These are phyloP conservation scores for Calonectria hawksworthii DNA, from an alignment of 2,329 filamentous ascomycete species.

Conservation along the genomic window DNA sequence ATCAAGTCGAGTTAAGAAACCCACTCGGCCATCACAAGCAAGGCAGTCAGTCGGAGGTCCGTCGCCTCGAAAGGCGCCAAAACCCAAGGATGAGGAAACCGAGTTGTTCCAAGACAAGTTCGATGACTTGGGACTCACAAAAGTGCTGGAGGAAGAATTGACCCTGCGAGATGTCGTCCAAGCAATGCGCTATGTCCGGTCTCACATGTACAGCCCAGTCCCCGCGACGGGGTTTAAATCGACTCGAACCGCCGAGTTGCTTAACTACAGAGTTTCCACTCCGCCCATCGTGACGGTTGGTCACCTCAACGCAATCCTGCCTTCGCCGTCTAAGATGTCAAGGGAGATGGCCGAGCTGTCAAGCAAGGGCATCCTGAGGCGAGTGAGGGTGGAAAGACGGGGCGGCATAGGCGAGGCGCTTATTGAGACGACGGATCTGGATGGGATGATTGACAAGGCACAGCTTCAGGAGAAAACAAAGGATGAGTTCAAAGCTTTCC, in stretches of 20 bases:
- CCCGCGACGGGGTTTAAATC: constrained; percentile 76
- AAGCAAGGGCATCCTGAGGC: constrained; percentile 69
- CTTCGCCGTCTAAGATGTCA: constrained; percentile 74
- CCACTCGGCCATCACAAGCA: constrained; percentile 34
- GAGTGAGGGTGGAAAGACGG: constrained; percentile 73
- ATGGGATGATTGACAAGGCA: constrained; percentile 58
- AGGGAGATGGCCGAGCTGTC: constrained; percentile 75
- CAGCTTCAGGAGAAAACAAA: constrained; percentile 59
- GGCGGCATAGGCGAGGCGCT: constrained; percentile 75
- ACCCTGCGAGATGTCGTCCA: constrained; percentile 74
- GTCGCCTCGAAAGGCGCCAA: constrained; percentile 45
- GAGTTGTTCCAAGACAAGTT: constrained; percentile 62
- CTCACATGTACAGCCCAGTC: constrained; percentile 74
- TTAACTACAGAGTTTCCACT: constrained; percentile 71
- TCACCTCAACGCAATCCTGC: constrained; percentile 75
- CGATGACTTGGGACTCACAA: constrained; percentile 71
- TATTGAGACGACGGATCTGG: constrained; percentile 70
- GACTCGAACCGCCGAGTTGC: constrained; percentile 72
- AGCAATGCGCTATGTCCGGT: constrained; percentile 73
- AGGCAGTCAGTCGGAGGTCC: constrained; percentile 36
- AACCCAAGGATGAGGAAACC: constrained; percentile 41
- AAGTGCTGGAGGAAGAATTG: constrained; percentile 67
- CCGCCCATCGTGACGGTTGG: constrained; percentile 76
- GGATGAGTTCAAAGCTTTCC: constrained; percentile 64
- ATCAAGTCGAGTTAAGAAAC: constrained; percentile 53